Percentiles rank a stretch among this genome's conserved stretches.
Evolutionary conservation across 305 asterid genomes (phyloP).

Genomic region (Ajuga reptans): DNA sequence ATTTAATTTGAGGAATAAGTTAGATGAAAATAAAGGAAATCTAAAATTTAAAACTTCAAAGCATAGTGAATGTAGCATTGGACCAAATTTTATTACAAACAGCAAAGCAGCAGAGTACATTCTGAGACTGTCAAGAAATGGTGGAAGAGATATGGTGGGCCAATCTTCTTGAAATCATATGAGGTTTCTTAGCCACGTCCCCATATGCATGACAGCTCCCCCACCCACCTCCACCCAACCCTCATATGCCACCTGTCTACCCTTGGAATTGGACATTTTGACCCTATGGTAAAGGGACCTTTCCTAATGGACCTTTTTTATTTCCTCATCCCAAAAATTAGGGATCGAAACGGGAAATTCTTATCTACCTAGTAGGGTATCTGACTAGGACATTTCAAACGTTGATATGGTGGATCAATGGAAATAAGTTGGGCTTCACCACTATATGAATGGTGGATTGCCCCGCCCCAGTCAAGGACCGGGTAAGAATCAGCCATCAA

Average conservation of each 20-base stretch:
- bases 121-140: not conserved
- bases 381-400: too few species aligned
- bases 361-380: too few species aligned
- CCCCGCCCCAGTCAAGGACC: too few species aligned
- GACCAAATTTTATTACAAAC: not conserved
- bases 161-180: conserved; percentile 22
- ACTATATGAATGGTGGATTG: too few species aligned
- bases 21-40: not conserved
- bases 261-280: conserved; percentile 30
- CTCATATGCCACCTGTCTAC: conserved; percentile 6
- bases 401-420: too few species aligned
- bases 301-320: not conserved
- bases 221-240: conserved; percentile 4
- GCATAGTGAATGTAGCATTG: not conserved
- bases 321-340: not conserved
- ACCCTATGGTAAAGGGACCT: conserved; percentile 20
- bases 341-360: not conserved
- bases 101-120: not conserved
- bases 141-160: conserved; percentile 8
- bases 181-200: not conserved
- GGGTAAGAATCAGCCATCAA: too few species aligned
- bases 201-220: not conserved
- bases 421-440: too few species aligned
- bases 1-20: too few species aligned
- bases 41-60: conserved; percentile 24